Percentiles rank a stretch among this genome's conserved stretches.
phyloP scores from a whole-genome alignment of 2,329 filamentous ascomycete species.

The Ophiostoma sp. region DNA sequence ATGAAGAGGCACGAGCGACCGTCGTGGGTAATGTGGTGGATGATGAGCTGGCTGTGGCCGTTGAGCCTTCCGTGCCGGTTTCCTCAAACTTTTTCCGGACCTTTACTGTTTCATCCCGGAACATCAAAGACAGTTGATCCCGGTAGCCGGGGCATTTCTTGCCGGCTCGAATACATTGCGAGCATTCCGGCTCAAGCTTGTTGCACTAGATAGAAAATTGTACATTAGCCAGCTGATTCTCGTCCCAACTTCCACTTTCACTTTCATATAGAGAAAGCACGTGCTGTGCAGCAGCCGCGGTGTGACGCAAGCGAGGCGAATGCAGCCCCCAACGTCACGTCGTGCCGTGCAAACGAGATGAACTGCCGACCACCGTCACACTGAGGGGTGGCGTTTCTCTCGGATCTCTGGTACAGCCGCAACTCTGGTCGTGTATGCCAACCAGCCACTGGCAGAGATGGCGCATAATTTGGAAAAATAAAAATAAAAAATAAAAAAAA shows the following conservation, averaged over 20 bases:
- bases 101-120: conserved; percentile 65
- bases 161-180: conserved; percentile 61
- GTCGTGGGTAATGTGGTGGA: neutral
- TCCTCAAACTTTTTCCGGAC: conserved; percentile 60
- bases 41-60: neutral
- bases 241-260: neutral
- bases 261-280: neutral
- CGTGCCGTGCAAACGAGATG: neutral
- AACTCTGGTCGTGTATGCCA: neutral
- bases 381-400: neutral
- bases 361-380: neutral
- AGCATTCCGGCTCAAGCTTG: conserved; percentile 60
- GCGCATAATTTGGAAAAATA: no score
- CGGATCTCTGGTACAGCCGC: neutral
- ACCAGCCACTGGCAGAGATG: neutral
- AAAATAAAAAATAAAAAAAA: neutral
- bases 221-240: neutral
- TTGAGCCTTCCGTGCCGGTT: conserved; percentile 13
- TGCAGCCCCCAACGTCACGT: neutral
- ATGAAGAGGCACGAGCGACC: neutral
- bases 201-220: conserved; percentile 52
- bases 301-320: neutral
- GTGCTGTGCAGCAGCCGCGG: neutral
- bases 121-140: conserved; percentile 64
- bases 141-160: conserved; percentile 65